These are phyloP conservation scores for Mycena polygramma DNA, from an alignment of 768 basidiomycete genomes.

Conservation along the genomic window DNA sequence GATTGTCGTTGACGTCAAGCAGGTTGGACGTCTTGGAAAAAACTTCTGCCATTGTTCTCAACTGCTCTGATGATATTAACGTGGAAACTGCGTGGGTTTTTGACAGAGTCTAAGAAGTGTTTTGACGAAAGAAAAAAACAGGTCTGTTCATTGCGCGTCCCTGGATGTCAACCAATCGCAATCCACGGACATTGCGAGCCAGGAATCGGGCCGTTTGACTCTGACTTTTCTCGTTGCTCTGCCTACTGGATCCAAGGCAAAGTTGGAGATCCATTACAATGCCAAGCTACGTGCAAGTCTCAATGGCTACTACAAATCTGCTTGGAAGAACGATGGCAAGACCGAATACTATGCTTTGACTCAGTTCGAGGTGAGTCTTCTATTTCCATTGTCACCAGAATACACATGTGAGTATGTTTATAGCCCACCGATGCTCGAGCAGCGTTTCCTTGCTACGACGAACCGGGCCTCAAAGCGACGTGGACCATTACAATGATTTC, in stretches of 20 bases:
- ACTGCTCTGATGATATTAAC: slow-evolving; percentile 67
- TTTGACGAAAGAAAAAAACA: background rate
- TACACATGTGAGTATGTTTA: background rate
- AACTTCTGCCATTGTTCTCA: slow-evolving; percentile 74
- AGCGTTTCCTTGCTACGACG: slow-evolving; percentile 75
- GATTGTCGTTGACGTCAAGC: background rate
- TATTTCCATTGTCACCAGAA: background rate
- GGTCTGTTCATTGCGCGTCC: slow-evolving; percentile 62
- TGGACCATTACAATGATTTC: slow-evolving; percentile 84
- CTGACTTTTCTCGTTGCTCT: slow-evolving; percentile 69
- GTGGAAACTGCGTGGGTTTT: slow-evolving; percentile 59
- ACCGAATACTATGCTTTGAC: slow-evolving; percentile 83
- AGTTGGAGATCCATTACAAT: slow-evolving; percentile 75
- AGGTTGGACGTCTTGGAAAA: slow-evolving; percentile 75
- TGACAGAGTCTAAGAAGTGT: background rate
- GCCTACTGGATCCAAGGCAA: slow-evolving; percentile 76
- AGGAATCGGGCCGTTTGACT: slow-evolving; percentile 72
- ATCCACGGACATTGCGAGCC: slow-evolving; percentile 64
- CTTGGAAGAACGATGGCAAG: slow-evolving; percentile 72
- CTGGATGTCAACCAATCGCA: slow-evolving; percentile 61
- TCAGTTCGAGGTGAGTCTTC: slow-evolving; percentile 79
- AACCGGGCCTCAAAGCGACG: slow-evolving; percentile 75
- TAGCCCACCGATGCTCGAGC: slow-evolving; percentile 89
- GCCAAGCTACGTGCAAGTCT: slow-evolving; percentile 78
- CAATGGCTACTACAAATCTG: slow-evolving; percentile 87